Evolutionary conservation across 164 flowering plant genomes (phyloP), one percentile per base, ranked within the genome.

Genomic region (Nymphaea thermarum): DNA sequence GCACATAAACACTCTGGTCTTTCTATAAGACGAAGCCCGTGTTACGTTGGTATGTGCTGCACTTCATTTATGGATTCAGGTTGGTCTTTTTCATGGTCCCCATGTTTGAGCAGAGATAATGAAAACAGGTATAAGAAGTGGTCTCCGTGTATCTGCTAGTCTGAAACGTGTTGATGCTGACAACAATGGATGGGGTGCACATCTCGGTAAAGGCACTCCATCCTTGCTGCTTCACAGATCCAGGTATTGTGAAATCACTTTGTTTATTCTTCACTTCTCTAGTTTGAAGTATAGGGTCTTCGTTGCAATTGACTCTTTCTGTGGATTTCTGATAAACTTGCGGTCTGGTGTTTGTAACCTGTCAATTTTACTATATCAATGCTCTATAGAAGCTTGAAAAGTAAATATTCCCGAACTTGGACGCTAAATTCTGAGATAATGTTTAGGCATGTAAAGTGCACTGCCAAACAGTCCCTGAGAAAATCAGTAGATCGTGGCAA

Each of bases 121-220:
- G 45, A 41, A 25, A 53, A 43, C 61, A 79, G 82, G 71, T 69
- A 17, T 60, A 16, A 66, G 75, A 65, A 65, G 70, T 59, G 80
- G 75, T 43, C 11, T 68, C 62, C 66, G 73, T 60, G 69, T 55
- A 43, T 65, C 75, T 18, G 68, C 57, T 73, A 75, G 59, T 66
- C 78, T 77, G 68, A 76, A 77, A 44, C 69, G 61, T 63, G 62
- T 11, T 65, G 74, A 67, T 42, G 69, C 75, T 2, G 71, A 73
- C 66, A 69, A n/a, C 80, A 69, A 68, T 72, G 64, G 45, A 3
- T 44, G 36, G 67, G 67, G 75, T 63, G 70, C 77, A 47, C 55
- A 47, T 47, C 55, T 47, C 55, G 55, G 55, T 12, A 7, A 6
- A 47, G 55, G 55, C 6, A 47, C 5, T 47, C 55, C 55, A 12